These are phyloP conservation scores for Geranium rotundifolium DNA, from an alignment of 345 rosid species.

Conservation along the genomic window DNA sequence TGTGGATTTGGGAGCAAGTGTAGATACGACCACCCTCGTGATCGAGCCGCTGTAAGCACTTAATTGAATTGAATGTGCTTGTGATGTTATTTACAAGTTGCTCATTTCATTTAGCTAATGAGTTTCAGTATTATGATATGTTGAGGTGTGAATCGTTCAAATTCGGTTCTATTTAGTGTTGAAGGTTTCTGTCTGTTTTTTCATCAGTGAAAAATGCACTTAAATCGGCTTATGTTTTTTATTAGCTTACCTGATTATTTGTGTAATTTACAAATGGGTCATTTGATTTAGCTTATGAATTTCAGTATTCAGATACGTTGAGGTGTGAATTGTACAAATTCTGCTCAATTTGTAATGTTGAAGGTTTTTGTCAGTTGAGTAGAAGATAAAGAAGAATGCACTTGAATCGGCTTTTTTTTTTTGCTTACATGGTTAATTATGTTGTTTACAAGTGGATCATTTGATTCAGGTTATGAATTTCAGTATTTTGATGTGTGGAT, in stretches of 20 bases:
- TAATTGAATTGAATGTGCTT: not conserved
- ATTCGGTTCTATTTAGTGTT: not conserved
- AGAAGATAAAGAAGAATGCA: not conserved
- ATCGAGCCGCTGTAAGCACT: conserved; percentile 52
- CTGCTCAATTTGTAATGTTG: not conserved
- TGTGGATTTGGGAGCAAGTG: conserved; percentile 82
- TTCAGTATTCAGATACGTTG: too few species aligned
- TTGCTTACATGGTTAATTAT: conserved; percentile 1
- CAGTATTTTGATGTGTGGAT: not conserved
- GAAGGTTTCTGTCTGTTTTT: not conserved
- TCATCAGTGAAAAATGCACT: conserved; percentile 1
- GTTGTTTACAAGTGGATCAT: not conserved
- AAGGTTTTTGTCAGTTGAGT: not conserved
- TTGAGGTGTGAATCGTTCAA: not conserved
- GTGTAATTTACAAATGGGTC: not conserved
- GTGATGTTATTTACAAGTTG: not conserved
- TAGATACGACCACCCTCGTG: conserved; percentile 92
- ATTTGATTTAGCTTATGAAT: not conserved
- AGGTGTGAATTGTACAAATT: not conserved
- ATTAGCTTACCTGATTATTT: not conserved
- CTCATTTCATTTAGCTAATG: not conserved
- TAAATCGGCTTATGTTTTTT: not conserved
- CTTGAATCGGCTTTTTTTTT: not conserved
- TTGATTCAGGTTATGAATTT: not conserved
- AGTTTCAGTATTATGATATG: too few species aligned